Evolutionary conservation across 140 eudicot species (phyloP).

Genomic region (Oenanthe javanica): DNA sequence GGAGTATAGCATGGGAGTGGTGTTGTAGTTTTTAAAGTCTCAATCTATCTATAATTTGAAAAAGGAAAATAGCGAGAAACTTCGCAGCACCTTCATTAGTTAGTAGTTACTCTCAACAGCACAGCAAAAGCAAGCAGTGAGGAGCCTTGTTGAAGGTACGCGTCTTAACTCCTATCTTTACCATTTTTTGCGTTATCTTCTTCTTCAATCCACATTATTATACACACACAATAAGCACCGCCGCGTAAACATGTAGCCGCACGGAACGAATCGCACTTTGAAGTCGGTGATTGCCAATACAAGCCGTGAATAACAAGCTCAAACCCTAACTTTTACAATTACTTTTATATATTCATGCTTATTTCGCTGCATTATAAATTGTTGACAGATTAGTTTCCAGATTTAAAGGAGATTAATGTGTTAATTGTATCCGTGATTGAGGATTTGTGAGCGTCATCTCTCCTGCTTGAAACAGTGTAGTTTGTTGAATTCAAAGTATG

Average conservation of each 20-base stretch:
- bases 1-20: no score
- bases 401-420: background rate
- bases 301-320: background rate
- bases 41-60: no score
- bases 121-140: no score
- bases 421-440: constrained; percentile 2
- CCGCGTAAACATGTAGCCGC: background rate
- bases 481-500: constrained; percentile 13
- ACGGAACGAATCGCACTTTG: background rate
- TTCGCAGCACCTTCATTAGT: background rate
- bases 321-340: background rate
- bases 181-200: background rate
- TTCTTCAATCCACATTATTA: background rate
- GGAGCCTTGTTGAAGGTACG: background rate
- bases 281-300: background rate
- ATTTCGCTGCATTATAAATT: background rate
- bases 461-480: constrained; percentile 20
- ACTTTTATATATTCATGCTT: background rate
- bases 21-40: no score
- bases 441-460: constrained; percentile 55
- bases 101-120: background rate
- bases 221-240: background rate
- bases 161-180: background rate
- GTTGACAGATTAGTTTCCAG: background rate
- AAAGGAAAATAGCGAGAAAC: no score